These are phyloP conservation scores for Wallacemonas collosoma DNA, from an alignment of 208 protist species.

Conservation along the genomic window DNA sequence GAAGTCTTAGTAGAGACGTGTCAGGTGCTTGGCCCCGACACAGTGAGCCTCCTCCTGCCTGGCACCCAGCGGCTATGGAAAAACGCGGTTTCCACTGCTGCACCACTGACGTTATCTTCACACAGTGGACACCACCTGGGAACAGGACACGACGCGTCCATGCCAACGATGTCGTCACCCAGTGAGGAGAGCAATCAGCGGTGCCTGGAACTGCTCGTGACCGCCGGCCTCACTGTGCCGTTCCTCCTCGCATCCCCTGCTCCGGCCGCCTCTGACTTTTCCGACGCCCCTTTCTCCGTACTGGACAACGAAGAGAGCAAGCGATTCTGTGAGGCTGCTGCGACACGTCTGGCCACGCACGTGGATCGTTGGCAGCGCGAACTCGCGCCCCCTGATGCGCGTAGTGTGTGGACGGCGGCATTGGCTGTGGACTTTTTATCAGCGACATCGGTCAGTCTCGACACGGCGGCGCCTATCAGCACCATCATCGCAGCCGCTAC, in stretches of 20 bases:
- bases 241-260: background rate
- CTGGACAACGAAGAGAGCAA: background rate
- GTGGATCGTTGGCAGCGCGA: background rate
- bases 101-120: background rate
- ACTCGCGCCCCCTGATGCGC: background rate
- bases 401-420: background rate
- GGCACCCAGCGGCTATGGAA: background rate
- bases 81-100: background rate
- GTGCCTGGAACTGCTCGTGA: background rate
- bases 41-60: background rate
- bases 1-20: background rate
- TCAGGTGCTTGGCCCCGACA: background rate
- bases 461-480: background rate
- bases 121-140: too few species aligned
- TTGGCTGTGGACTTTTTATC: background rate
- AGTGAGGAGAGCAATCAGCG: slow-evolving; percentile 2
- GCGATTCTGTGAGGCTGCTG: background rate
- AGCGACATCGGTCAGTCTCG: background rate
- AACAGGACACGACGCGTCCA: too few species aligned
- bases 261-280: background rate
- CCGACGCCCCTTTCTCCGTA: background rate
- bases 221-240: background rate
- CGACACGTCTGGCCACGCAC: background rate
- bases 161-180: background rate
- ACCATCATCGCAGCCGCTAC: background rate